Percentiles rank a stretch among this genome's conserved stretches.
phyloP scores from a whole-genome alignment of 192 early-diverging fungal genomes.

The Chytriomyces sp. region DNA sequence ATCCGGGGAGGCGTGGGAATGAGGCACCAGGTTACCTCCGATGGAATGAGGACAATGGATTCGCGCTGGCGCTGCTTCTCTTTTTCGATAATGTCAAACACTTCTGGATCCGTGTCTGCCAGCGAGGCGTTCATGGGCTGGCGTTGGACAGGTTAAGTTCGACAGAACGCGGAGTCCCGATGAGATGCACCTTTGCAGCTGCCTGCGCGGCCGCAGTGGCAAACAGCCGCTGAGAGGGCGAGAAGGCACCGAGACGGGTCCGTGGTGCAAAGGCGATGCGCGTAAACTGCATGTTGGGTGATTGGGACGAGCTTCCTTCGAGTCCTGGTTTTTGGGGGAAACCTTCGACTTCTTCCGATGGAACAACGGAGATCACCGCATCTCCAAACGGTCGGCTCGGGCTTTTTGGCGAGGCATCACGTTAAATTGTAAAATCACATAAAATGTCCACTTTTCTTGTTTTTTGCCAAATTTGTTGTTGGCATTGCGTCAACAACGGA shows the following conservation, averaged over 20 bases:
- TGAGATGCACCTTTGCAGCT: conserved; percentile 1
- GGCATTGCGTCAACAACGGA: no score
- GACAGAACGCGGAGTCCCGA: neutral
- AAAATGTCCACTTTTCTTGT: no score
- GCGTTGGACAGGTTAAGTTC: neutral
- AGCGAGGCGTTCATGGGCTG: conserved; percentile 73
- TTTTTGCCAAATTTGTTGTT: no score
- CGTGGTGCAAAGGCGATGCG: no score
- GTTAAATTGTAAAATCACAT: no score
- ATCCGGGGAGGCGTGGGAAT: neutral
- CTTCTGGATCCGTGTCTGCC: conserved; percentile 79
- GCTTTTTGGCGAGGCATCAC: no score
- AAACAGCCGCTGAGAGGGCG: neutral
- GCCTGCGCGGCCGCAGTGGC: conserved; percentile 14
- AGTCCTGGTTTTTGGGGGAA: no score
- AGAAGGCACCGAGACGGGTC: neutral
- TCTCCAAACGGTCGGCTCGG: no score
- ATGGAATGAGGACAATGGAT: conserved; percentile 92
- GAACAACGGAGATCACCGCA: no score
- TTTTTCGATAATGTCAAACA: conserved; percentile 90
- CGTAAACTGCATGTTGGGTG: no score
- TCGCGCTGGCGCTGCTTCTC: conserved; percentile 96
- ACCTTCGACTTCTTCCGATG: no score
- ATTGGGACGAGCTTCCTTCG: no score
- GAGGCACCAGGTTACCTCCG: conserved; percentile 66